Conservation (phyloP, 2,329 filamentous ascomycete genomes). For the Pyrenochaeta sp. region DNA sequence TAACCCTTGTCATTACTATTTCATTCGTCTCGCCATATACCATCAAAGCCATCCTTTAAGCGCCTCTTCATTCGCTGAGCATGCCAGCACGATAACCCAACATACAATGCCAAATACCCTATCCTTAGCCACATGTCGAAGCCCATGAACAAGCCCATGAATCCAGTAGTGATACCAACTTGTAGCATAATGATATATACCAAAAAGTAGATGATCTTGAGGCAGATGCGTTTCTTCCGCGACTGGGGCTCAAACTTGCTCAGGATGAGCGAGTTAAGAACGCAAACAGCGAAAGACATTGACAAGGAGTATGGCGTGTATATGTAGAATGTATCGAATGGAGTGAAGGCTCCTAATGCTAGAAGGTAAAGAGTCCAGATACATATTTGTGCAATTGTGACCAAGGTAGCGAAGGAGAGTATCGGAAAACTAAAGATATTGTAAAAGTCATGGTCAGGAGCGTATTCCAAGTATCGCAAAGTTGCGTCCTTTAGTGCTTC, state of each 20-base stretch:
- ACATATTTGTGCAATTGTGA: not conserved
- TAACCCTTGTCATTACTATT: not conserved
- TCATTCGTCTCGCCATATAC: not conserved
- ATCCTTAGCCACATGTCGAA: constrained; percentile 3
- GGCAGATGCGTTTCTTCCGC: not conserved
- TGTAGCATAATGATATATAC: not conserved
- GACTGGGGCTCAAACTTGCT: not conserved
- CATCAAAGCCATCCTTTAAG: not conserved
- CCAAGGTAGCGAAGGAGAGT: not conserved
- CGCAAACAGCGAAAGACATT: constrained; percentile 1
- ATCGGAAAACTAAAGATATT: not conserved
- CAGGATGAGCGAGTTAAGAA: not conserved
- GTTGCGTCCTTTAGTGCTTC: no score
- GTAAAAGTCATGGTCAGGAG: not conserved
- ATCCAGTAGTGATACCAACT: not conserved
- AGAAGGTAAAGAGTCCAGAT: not conserved
- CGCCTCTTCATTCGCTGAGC: not conserved
- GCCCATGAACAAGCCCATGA: not conserved
- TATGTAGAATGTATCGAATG: not conserved
- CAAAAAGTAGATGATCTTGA: not conserved
- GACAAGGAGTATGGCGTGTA: not conserved
- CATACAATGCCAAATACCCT: not conserved
- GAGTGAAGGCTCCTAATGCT: not conserved
- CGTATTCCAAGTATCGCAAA: not conserved
- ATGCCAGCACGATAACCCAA: constrained; percentile 1